Evolutionary conservation across 495 filamentous ascomycete genomes (phyloP), one percentile per base, ranked within the genome.

Genomic region (Penicillium coffeae): DNA sequence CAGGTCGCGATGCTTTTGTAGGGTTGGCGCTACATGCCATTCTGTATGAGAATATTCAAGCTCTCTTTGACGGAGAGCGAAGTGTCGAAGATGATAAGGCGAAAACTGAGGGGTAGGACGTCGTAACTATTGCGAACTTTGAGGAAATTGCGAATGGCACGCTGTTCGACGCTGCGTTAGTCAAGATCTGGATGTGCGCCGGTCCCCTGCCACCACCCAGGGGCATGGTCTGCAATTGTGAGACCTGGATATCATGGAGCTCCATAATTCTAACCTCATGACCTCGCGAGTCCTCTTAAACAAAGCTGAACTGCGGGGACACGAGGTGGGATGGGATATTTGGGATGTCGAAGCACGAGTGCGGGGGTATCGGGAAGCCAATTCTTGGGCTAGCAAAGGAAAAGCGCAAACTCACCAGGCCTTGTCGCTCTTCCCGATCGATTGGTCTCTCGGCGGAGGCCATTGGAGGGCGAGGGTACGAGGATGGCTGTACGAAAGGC

Each of bases 111-210:
- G n/a, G 93, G 93, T 18, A 99, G 81, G 52, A 99, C 94, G 71
- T 99, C 93, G 77, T 99, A 97, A 62, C 90, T 96, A 30, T 86
- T 96, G 54, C 93, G 86, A 52, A 95, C 87, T 68, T 92, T 96
- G 58, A 99, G 81, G 74, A 99, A 99, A 57, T 95, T 89, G 66
- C 93, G 86, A 63, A 99, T 88, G 47, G 86, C 84, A 73, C 82
- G 81, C 90, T 96, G 49, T 50, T 54, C 51, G 50, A 53, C 43
- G 34, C 54, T 58, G 46, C 48, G 53, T 69, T 66, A 69, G 64
- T 66, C 58, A 55, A 54, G 53, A 59, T 54, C 50, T 55, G 44
- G 56, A 63, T 65, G 39, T 35, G 21, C 38, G 32, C 53, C 51
- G 47, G 54, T 51, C 39, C 52, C 52, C 46, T 38, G 47, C 47